Base-by-base conservation (phyloP, 2,329 filamentous ascomycete genomes). In the Paecilomyces niveus region DNA sequence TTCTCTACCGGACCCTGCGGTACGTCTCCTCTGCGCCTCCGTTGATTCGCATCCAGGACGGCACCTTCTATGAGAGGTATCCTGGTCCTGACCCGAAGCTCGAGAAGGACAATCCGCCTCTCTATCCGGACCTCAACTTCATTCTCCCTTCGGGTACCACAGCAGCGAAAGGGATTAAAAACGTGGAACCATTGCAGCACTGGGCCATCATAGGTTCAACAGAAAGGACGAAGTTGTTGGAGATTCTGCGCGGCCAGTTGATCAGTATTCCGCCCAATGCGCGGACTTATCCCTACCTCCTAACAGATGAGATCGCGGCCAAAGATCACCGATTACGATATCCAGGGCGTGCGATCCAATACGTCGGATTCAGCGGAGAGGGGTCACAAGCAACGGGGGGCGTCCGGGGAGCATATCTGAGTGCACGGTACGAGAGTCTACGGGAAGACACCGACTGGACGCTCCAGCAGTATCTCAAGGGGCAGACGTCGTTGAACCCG, bases 371-470 rank as follows among this genome's bases (percentile, higher is more conserved):
- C 68, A 89, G 91, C 68, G 86, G 85, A 1, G 89, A 92, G 65
- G 82, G 85, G 26, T 81, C 81, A 5, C 68, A 67, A 76, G 80
- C 54, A 76, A 71, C 70, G 61, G 74, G 73, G 11, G 76, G 75
- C 13, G 71, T 74, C 4, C 72, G 85, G n/a, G 89, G 89, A 21
- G 87, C 91, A 3, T 97, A 97, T 70, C 77, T 97, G 18, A 92
- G 90, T 59, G 92, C 92, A 15, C 83, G 94, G 45, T 99, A 97
- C 72, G 94, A 99, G 79, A 92, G 89, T 59, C 80, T 88, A 39
- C 83, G 90, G 32, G 93, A 97, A 74, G 87, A 86, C 57, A 95
- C 89, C 1, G 94, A 97, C 72, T 96, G 93, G 74, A 90, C 89
- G 0, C 81, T 97, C 1, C 76, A 82, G 55, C 87, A 96, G 74